phyloP scores from a whole-genome alignment of 345 rosid species.

The Luvunga scandens region DNA sequence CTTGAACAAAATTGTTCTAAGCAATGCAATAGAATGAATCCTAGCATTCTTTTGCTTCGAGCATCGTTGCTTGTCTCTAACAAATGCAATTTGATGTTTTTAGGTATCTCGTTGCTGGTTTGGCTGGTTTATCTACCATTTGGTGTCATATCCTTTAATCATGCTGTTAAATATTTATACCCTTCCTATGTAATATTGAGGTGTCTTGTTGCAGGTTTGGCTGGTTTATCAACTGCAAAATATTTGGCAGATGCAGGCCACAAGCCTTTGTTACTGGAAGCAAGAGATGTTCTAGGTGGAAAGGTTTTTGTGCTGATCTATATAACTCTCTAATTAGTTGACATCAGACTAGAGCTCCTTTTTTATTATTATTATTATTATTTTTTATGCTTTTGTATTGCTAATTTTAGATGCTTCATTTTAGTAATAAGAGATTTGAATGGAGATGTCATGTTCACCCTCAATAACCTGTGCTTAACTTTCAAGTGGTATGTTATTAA shows the following conservation, averaged over 20 bases:
- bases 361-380: background rate
- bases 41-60: background rate
- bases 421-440: background rate
- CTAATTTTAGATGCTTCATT: background rate
- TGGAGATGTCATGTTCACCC: background rate
- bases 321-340: background rate
- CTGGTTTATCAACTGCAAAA: slow-evolving; percentile 91
- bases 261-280: slow-evolving; percentile 73
- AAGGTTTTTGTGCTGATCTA: slow-evolving; percentile 52
- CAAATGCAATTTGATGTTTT: background rate
- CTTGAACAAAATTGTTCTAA: too few species aligned
- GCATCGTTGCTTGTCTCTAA: background rate
- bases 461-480: background rate
- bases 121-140: slow-evolving; percentile 90
- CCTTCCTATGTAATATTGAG: background rate
- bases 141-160: too few species aligned
- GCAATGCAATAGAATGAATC: background rate
- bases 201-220: slow-evolving; percentile 61
- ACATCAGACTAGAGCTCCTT: background rate
- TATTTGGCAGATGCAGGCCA: slow-evolving; percentile 98
- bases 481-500: background rate
- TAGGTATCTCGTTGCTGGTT: slow-evolving; percentile 42
- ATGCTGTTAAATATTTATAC: too few species aligned
- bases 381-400: background rate
- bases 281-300: slow-evolving; percentile 95